Evolutionary conservation across 345 rosid species (phyloP).

Genomic region (Stellera chamaejasme): DNA sequence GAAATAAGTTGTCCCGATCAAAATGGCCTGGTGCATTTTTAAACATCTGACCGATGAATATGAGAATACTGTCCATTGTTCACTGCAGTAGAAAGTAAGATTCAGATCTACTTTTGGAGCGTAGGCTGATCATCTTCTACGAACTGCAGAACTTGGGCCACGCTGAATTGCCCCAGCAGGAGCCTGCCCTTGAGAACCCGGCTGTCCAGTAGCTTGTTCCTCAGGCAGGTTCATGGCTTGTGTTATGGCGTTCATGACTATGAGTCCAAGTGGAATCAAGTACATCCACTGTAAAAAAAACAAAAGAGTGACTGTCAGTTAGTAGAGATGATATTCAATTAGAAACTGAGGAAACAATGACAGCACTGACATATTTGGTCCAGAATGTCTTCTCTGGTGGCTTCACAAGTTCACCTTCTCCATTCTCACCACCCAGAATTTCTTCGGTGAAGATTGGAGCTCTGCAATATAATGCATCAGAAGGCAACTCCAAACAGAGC

Average conservation of each 20-base stretch:
- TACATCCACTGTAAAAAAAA: constrained; percentile 82
- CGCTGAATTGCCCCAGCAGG: constrained; percentile 37
- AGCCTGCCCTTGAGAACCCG: constrained; percentile 34
- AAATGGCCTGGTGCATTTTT: too few species aligned
- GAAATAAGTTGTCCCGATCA: too few species aligned
- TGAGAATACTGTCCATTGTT: too few species aligned
- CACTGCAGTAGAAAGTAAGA: too few species aligned
- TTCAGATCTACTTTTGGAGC: too few species aligned
- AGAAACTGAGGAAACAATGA: not conserved
- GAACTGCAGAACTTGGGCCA: constrained; percentile 34
- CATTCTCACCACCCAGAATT: constrained; percentile 42
- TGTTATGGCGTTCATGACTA: constrained; percentile 87
- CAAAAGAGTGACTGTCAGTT: constrained; percentile 1
- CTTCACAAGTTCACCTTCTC: constrained; percentile 47
- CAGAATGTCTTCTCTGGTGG: constrained; percentile 88
- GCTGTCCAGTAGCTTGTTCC: constrained; percentile 49
- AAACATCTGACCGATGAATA: too few species aligned
- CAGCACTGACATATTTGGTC: constrained; percentile 87
- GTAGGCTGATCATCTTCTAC: constrained; percentile 42
- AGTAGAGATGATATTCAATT: not conserved
- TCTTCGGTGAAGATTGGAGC: constrained; percentile 75
- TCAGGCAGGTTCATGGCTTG: constrained; percentile 91
- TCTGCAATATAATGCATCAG: constrained; percentile 25
- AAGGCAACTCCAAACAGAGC: not conserved
- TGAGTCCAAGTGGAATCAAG: constrained; percentile 79